Evolutionary conservation across 441 rosid genomes (phyloP).

Genomic region (Croton laevigatus): DNA sequence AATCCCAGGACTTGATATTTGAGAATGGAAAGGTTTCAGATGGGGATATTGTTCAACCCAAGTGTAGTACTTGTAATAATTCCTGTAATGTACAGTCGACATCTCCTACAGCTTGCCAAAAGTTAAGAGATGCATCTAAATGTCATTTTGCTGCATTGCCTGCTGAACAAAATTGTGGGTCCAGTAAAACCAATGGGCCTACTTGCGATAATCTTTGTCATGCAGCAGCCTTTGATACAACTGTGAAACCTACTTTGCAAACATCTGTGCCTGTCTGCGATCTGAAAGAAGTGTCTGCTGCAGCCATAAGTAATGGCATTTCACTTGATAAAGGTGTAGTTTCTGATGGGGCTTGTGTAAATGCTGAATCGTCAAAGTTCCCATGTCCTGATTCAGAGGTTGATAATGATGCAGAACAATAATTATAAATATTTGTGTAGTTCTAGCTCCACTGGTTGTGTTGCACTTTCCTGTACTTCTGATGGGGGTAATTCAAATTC

Average conservation of each 20-base stretch:
- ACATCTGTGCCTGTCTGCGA: conserved; percentile 11
- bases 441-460: conserved; percentile 24
- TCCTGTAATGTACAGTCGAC: conserved; percentile 17
- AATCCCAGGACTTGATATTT: conserved; percentile 16
- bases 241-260: conserved; percentile 9
- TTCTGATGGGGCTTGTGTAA: conserved; percentile 9
- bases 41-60: conserved; percentile 5
- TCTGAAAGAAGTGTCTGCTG: conserved; percentile 5
- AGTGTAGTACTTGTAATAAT: conserved; percentile 7
- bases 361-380: conserved; percentile 16
- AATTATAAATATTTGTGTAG: conserved; percentile 23
- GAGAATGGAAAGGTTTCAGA: conserved; percentile 13
- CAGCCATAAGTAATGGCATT: conserved; percentile 2
- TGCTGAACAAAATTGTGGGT: conserved; percentile 6
- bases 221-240: conserved; percentile 8
- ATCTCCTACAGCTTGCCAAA: conserved; percentile 11
- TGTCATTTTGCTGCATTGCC: conserved; percentile 13
- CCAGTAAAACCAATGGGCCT: conserved; percentile 16
- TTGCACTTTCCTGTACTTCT: conserved; percentile 28
- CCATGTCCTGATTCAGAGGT: conserved; percentile 15
- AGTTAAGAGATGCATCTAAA: conserved; percentile 3
- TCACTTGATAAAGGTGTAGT: conserved; percentile 13
- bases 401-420: conserved; percentile 4
- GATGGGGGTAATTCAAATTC: conserved; percentile 23
- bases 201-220: neutral